These are phyloP conservation scores for Rhinocladiella similis DNA, from an alignment of 2,329 filamentous ascomycete species.

Conservation along the genomic window DNA sequence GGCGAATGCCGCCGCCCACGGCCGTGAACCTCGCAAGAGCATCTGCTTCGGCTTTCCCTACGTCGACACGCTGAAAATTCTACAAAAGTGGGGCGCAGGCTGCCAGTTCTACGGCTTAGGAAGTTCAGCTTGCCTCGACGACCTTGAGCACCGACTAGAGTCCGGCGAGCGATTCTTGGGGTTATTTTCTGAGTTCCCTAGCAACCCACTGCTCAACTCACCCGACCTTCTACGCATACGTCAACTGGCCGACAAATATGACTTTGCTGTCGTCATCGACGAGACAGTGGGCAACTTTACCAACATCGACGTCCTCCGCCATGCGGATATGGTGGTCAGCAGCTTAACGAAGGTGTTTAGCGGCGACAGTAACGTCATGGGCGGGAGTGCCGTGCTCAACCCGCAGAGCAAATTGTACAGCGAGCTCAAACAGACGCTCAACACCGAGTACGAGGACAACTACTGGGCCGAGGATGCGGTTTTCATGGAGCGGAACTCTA, in stretches of 20 bases:
- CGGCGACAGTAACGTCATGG: constrained; percentile 98
- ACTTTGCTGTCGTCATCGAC: constrained; percentile 88
- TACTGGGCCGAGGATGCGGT: constrained; percentile 94
- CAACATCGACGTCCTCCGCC: constrained; percentile 89
- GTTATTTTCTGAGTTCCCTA: constrained; percentile 92
- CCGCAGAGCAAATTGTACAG: constrained; percentile 66
- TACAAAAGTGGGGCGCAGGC: constrained; percentile 91
- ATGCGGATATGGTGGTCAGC: constrained; percentile 88
- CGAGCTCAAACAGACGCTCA: constrained; percentile 66
- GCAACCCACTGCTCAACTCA: constrained; percentile 83
- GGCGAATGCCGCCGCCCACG: constrained; percentile 58
- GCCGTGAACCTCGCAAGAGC: constrained; percentile 55
- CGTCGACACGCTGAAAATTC: constrained; percentile 90
- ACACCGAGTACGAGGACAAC: constrained; percentile 74
- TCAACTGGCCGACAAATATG: constrained; percentile 73
- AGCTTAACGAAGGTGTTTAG: constrained; percentile 97
- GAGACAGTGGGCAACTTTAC: constrained; percentile 97
- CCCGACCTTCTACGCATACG: constrained; percentile 84
- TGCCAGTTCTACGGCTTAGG: constrained; percentile 85
- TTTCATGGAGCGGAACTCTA: constrained; percentile 94
- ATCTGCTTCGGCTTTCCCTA: constrained; percentile 97
- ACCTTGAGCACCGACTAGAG: constrained; percentile 71
- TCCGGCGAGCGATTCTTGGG: constrained; percentile 75
- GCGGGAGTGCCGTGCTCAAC: constrained; percentile 69
- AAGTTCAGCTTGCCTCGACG: constrained; percentile 74